Percentiles rank a stretch among this genome's conserved stretches.
Evolutionary conservation across 2,329 filamentous ascomycete genomes (phyloP).

Genomic region (Scytalidium sp.): DNA sequence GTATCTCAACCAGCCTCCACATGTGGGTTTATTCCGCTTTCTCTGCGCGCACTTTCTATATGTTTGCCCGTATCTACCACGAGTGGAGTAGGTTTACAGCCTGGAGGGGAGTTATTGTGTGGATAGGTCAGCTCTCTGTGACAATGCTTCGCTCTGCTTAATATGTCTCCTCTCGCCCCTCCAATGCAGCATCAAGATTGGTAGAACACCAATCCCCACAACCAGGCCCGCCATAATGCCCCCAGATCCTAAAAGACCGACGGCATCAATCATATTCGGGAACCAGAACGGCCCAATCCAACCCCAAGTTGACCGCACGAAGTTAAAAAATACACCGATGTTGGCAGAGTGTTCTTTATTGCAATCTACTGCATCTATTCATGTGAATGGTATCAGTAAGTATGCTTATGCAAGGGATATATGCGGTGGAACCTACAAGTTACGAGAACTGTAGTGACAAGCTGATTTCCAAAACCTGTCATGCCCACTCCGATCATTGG

Average conservation of each 20-base stretch:
- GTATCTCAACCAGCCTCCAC: too few relatives aligned
- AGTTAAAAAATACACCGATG: conserved; percentile 58
- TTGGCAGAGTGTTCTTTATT: conserved; percentile 49
- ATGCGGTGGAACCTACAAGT: too few relatives aligned
- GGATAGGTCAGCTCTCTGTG: too few relatives aligned
- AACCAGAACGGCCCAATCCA: conserved; percentile 33
- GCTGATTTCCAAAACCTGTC: conserved; percentile 53
- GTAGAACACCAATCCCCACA: conserved; percentile 24
- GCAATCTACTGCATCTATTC: conserved; percentile 58
- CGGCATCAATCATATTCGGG: conserved; percentile 31
- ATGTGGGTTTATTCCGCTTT: too few relatives aligned
- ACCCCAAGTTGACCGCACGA: conserved; percentile 52
- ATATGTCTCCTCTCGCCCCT: too few relatives aligned
- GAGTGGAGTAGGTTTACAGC: too few relatives aligned
- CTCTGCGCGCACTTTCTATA: too few relatives aligned
- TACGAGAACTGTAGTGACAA: conserved; percentile 57
- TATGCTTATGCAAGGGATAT: too few relatives aligned
- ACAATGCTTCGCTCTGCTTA: too few relatives aligned
- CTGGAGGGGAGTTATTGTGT: too few relatives aligned
- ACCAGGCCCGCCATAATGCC: conserved; percentile 33
- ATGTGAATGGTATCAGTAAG: too few relatives aligned
- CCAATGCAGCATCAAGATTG: conserved; percentile 26
- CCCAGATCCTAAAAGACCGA: conserved; percentile 27
- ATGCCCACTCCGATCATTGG: conserved; percentile 52
- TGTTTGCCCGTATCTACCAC: too few relatives aligned